These are phyloP conservation scores for Penicillium frequentans DNA, from an alignment of 2,329 filamentous ascomycete genomes.

Conservation along the genomic window DNA sequence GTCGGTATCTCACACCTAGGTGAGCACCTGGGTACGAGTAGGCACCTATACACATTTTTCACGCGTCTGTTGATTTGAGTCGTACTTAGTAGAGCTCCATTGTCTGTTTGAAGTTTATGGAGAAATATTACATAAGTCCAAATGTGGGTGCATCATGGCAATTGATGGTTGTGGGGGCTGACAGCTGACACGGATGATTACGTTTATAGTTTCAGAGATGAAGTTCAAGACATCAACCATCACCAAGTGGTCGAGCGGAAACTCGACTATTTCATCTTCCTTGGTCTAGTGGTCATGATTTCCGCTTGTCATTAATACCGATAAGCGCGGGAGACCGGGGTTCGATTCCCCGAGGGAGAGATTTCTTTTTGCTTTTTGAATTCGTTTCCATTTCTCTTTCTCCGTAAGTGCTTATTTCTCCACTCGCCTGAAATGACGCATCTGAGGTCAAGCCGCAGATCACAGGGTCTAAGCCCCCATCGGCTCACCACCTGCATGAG, in stretches of 20 bases:
- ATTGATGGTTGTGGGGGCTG: neutral
- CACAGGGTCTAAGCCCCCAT: neutral
- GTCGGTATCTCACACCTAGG: too few species aligned
- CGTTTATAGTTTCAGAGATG: neutral
- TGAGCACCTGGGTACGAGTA: too few species aligned
- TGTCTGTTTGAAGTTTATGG: too few species aligned
- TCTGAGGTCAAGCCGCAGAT: neutral
- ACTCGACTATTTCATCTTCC: slow-evolving; percentile 20
- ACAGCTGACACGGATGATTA: neutral
- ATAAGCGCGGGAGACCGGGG: slow-evolving; percentile 36
- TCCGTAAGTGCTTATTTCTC: neutral
- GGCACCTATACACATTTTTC: too few species aligned
- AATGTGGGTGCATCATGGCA: neutral
- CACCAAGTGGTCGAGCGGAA: slow-evolving; percentile 27
- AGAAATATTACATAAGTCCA: too few species aligned
- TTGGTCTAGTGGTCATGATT: slow-evolving; percentile 33
- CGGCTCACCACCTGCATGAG: neutral
- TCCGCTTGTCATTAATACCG: slow-evolving; percentile 29
- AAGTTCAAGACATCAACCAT: slow-evolving; percentile 7
- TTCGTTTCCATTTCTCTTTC: neutral
- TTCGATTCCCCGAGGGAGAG: slow-evolving; percentile 37
- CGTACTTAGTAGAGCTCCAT: too few species aligned
- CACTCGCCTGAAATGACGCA: neutral
- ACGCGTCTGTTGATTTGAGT: too few species aligned
- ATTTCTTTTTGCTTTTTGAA: slow-evolving; percentile 13